phyloP scores from a whole-genome alignment of 2,329 filamentous ascomycete genomes.

The Triangularia setosa region DNA sequence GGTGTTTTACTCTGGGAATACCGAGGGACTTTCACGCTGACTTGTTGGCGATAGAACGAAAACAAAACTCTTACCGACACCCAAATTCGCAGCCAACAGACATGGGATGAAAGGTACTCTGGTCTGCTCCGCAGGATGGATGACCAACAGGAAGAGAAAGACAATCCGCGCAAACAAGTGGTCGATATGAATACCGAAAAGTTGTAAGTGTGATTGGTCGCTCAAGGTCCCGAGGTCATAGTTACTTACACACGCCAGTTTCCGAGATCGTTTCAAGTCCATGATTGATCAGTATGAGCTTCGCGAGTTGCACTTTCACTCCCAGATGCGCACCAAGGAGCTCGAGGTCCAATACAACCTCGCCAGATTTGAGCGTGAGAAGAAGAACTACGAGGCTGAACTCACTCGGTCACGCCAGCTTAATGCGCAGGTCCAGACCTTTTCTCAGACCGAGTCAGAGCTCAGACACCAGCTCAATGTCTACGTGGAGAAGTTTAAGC shows the following conservation, averaged over 20 bases:
- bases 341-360: slow-evolving; percentile 91
- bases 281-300: slow-evolving; percentile 96
- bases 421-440: slow-evolving; percentile 87
- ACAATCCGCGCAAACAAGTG: slow-evolving; percentile 73
- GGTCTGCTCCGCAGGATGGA: slow-evolving; percentile 79
- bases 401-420: slow-evolving; percentile 75
- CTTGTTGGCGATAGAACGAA: slow-evolving; percentile 60
- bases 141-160: slow-evolving; percentile 81
- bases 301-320: slow-evolving; percentile 90
- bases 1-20: not conserved
- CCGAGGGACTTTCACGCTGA: slow-evolving; percentile 15
- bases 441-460: slow-evolving; percentile 93
- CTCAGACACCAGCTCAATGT: slow-evolving; percentile 93
- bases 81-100: slow-evolving; percentile 75
- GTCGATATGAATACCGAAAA: slow-evolving; percentile 87
- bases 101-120: slow-evolving; percentile 82
- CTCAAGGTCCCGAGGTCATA: slow-evolving; percentile 13
- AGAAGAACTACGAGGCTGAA: slow-evolving; percentile 82
- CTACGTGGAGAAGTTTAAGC: slow-evolving; percentile 99
- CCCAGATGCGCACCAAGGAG: slow-evolving; percentile 88
- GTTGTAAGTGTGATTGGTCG: slow-evolving; percentile 54
- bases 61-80: slow-evolving; percentile 87
- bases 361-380: slow-evolving; percentile 83
- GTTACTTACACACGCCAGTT: slow-evolving; percentile 51
- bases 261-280: slow-evolving; percentile 85